Base-by-base conservation (phyloP, 2,329 filamentous ascomycete species). In the Teratosphaeria viscida region DNA sequence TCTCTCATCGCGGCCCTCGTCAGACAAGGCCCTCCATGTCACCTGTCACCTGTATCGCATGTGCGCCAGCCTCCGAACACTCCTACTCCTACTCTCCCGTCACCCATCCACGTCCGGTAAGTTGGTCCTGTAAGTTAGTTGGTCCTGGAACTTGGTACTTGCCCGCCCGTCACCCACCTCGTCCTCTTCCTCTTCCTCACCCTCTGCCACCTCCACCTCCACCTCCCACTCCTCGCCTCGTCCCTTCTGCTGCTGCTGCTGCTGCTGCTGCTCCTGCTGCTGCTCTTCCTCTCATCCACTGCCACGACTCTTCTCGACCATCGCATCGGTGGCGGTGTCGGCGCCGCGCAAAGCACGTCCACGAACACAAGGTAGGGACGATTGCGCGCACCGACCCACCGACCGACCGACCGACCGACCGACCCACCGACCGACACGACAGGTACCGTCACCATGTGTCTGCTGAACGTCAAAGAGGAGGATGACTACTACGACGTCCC, bases 391-490 rank as follows among this genome's bases (percentile, higher is more conserved):
- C 23, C 23, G 23, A 23, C 23, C 23, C 1, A 23, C 23, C 23
- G 23, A 23, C 5, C n/a, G 2, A 3, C 43, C 3, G 3, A 6
- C 37, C 19, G 19, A 23, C 23, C 23, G 1, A 23, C 23, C 23
- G 23, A 23, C 23, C 23, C 1, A 23, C 5, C n/a, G 7, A 3
- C 43, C 3, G 8, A 6, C 37, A 49, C 26, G 10, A 57, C 16
- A 5, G 32, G 16, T 16, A 12, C 58, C 1, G 7, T 2, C 47
- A 52, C 34, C 12, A 63, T 79, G 77, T 79, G 77, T 68, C 75
- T 79, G 39, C 67, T 79, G 68, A 75, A 73, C 62, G 74, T 78
- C 59, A 74, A 73, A 60, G 72, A 77, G 57, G 76, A 78, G 62
- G 43, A 49, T 49, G 76, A 78, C 52, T 70, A 74, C 54, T 68